phyloP scores from a whole-genome alignment of 306 rosid species.

The Dalbergia cochinchinensis region DNA sequence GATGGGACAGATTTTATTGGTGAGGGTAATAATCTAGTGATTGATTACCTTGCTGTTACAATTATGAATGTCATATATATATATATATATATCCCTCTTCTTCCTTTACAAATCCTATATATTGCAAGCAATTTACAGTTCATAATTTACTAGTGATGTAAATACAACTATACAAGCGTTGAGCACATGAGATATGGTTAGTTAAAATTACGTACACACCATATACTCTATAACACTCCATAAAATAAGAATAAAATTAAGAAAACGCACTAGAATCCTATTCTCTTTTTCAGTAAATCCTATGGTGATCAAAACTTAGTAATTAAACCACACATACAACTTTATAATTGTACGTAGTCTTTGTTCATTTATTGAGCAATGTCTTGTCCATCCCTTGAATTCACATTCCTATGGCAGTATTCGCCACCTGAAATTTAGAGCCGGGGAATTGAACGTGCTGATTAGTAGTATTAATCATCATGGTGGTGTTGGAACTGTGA shows the following conservation, averaged over 20 bases:
- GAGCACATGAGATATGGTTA: background rate
- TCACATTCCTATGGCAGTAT: background rate
- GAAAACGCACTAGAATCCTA: background rate
- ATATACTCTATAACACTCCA: background rate
- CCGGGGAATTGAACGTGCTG: background rate
- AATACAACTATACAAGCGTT: background rate
- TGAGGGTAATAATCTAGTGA: background rate
- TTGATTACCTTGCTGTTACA: background rate
- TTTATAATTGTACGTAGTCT: background rate
- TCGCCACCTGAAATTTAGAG: background rate
- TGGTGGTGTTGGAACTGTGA: background rate
- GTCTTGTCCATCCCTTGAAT: background rate
- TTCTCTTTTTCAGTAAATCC: background rate
- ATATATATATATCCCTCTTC: background rate
- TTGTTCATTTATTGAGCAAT: background rate
- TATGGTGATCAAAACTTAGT: background rate
- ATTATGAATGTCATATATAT: background rate
- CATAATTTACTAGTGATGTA: too few relatives aligned
- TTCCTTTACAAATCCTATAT: background rate
- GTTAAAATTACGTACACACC: background rate
- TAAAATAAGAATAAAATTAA: background rate
- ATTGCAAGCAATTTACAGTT: background rate
- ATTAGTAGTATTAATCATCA: background rate
- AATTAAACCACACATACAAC: background rate
- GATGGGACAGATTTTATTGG: background rate